Conservation (phyloP, 83 land plant genomes). For the Isoetes engelmannii region DNA sequence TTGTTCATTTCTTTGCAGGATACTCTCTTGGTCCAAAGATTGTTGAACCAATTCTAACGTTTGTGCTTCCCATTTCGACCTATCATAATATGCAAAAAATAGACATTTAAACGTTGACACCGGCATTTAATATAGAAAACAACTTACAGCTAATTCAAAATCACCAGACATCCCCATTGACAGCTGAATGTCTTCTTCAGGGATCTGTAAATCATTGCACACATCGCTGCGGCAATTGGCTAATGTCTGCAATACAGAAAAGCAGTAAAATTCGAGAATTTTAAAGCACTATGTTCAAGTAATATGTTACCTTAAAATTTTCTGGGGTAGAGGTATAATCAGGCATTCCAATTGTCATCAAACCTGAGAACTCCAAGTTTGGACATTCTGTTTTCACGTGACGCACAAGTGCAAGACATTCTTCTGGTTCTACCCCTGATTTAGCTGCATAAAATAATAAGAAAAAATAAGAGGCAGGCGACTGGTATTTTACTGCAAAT, state of each 20-base stretch:
- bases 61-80: slow-evolving; percentile 93
- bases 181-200: slow-evolving; percentile 70
- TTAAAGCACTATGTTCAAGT: neutral
- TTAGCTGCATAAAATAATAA: slow-evolving; percentile 53
- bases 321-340: slow-evolving; percentile 92
- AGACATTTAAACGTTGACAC: neutral
- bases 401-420: slow-evolving; percentile 71
- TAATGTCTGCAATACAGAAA: slow-evolving; percentile 47
- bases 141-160: slow-evolving; percentile 88
- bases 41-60: slow-evolving; percentile 74
- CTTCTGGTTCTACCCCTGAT: slow-evolving; percentile 83
- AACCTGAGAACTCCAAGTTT: slow-evolving; percentile 75
- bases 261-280: neutral
- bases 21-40: slow-evolving; percentile 86
- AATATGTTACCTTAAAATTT: slow-evolving; percentile 62
- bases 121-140: neutral
- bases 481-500: too few relatives aligned
- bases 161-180: slow-evolving; percentile 99
- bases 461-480: neutral
- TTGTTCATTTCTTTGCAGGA: slow-evolving; percentile 37
- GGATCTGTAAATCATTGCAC: slow-evolving; percentile 67
- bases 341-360: slow-evolving; percentile 96
- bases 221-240: slow-evolving; percentile 62
- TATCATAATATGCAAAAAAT: slow-evolving; percentile 24
- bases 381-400: slow-evolving; percentile 68